Evolutionary conservation across 768 basidiomycete genomes (phyloP).

Genomic region (Amanita molliuscula): DNA sequence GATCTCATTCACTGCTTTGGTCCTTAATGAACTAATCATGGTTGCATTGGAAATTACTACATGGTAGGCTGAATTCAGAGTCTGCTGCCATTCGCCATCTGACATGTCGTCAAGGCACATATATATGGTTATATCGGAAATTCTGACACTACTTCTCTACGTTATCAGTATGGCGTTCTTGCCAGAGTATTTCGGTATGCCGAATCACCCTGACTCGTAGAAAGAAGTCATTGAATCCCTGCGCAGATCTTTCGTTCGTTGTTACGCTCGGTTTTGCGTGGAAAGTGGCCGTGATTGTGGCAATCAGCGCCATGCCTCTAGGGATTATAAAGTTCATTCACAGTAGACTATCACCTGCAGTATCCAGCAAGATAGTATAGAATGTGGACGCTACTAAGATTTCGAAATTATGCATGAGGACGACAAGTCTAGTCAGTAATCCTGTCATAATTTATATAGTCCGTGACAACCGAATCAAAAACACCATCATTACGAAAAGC

Average conservation of each 20-base stretch:
- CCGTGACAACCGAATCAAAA: slow-evolving; percentile 48
- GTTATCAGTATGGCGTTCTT: slow-evolving; percentile 86
- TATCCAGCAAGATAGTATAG: slow-evolving; percentile 83
- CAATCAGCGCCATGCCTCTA: slow-evolving; percentile 85
- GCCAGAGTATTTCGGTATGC: slow-evolving; percentile 92
- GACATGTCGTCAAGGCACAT: slow-evolving; percentile 52
- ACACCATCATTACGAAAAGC: slow-evolving; percentile 63
- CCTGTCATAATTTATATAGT: background rate
- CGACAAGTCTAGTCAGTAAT: background rate
- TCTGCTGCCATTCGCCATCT: background rate
- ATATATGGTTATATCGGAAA: slow-evolving; percentile 90
- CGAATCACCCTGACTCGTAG: slow-evolving; percentile 4
- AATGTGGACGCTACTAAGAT: background rate
- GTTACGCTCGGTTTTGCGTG: slow-evolving; percentile 79
- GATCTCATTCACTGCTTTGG: slow-evolving; percentile 93
- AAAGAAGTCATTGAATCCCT: slow-evolving; percentile 3
- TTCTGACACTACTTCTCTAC: slow-evolving; percentile 84
- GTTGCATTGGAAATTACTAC: slow-evolving; percentile 96
- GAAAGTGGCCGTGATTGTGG: slow-evolving; percentile 95
- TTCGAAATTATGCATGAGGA: background rate
- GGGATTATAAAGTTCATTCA: slow-evolving; percentile 85
- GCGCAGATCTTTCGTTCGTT: slow-evolving; percentile 83
- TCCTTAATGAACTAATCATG: slow-evolving; percentile 98
- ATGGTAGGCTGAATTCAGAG: slow-evolving; percentile 44
- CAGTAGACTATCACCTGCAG: slow-evolving; percentile 81